Base-by-base conservation (phyloP, 73 alveolate species). In the Blepharisma japonicum region DNA sequence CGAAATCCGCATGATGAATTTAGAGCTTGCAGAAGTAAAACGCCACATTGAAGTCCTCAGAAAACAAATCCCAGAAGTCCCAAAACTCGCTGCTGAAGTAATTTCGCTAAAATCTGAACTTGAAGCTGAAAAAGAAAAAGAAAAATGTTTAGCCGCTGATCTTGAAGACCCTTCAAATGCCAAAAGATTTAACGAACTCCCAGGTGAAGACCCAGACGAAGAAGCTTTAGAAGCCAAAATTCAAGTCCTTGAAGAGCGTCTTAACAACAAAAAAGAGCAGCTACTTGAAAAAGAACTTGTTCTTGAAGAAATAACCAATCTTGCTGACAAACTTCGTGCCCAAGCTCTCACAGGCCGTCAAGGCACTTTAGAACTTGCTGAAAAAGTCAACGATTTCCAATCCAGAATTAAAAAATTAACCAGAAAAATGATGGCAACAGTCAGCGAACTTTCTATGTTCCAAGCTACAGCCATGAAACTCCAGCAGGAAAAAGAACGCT, bases 151-250 rank as follows among this genome's bases (percentile, higher is more conserved):
- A 53, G 83, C 95, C 5, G 96, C 94, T 83, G 83, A 91, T 77
- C 90, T 95, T 8, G 99, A 95, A 84, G 94, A 95, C 74, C 99
- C 99, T 0, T 86, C 88, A 45, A 94, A 94, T 83, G 87, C 94
- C 56, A 87, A 91, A 45, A 91, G 95, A 74, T 92, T 89, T 86
- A 91, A 95, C 78, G 97, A 91, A 81, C 82, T 95, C 6, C 95
- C 95, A 6, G 99, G 99, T 54, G 99, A 95, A 79, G 99, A 95
- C 83, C 97, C 98, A 11, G 99, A 95, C 81, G 86, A 90, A 79
- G 98, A 95, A 70, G 95, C 96, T 56, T 90, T 95, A 53, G 85
- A 95, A 78, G 96, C 98, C 71, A 95, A 95, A 81, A 93, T 93
- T 61, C 94, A 94, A 78, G 98, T 93, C n/a, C 77, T 95, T 11